Percentiles rank a stretch among this genome's conserved stretches.
phyloP scores from a whole-genome alignment of 441 rosid genomes.

The Gossypium lobatum region DNA sequence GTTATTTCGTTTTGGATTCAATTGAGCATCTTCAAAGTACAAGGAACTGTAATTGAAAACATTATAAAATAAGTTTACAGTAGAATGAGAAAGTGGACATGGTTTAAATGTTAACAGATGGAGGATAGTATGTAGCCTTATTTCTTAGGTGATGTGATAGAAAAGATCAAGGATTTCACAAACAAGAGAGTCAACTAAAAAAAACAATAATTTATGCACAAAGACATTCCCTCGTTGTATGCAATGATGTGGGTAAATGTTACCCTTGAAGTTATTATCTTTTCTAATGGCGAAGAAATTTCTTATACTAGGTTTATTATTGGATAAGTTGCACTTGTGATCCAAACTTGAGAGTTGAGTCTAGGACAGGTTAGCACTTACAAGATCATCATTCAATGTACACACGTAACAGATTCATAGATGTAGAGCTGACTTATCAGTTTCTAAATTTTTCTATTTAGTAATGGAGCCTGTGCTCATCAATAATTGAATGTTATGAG shows the following conservation, averaged over 20 bases:
- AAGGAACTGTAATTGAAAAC: neutral
- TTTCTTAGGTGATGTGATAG: neutral
- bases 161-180: neutral
- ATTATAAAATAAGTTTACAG: neutral
- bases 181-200: neutral
- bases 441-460: neutral
- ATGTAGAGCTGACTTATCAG: neutral
- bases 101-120: neutral
- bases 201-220: neutral
- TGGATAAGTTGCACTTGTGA: neutral
- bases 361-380: neutral
- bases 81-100: neutral
- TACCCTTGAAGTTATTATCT: neutral
- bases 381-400: neutral
- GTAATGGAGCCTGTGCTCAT: neutral
- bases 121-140: neutral
- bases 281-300: neutral
- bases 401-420: neutral
- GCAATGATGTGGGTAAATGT: neutral
- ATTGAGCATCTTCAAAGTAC: neutral
- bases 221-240: neutral
- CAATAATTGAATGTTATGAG: neutral
- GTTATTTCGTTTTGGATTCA: neutral
- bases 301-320: neutral
- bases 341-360: neutral